Base-by-base conservation (phyloP, 2,329 filamentous ascomycete genomes). In the Diaporthe longicolla region DNA sequence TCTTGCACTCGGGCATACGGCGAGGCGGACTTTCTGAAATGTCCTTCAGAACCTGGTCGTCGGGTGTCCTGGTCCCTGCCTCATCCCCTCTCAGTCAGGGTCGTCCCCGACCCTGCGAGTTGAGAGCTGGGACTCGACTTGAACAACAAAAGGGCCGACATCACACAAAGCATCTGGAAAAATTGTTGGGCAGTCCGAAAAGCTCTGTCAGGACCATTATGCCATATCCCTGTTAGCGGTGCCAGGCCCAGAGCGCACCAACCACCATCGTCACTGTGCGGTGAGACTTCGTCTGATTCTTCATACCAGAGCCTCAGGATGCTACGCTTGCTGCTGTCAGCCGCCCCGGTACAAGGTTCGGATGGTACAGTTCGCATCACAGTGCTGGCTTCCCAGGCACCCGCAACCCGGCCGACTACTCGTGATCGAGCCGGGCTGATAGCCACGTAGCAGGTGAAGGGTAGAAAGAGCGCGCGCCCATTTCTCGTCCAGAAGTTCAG, bases 311-410 rank as follows among this genome's bases (percentile, higher is more conserved):
- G 63, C 63, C 63, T 37, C 63, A 68, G 45, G 63, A 68, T 68
- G 63, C 63, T 68, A 68, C 63, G 32, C 63, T 68, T 68, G 32
- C 63, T 68, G 63, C 63, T 68, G 63, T 54, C 63, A 68, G 48
- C 63, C 63, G 63, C 63, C 45, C 35, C 32, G 54, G 63, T 54
- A 68, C 63, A 54, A 68, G 45, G 63, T 68, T 68, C 63, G 45
- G 63, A 71, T 52, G 55, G 55, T 32, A 52, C 55, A 50, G 8
- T 52, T 52, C 55, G 43, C 54, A 71, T 61, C 29, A 50, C 57
- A 26, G 24, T 50, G 40, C 43, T 71, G 55, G 45, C 55, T 71
- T 21, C 48, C 55, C 32, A 43, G n/a, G 24, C n/a, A 61, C 24
- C 48, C 32, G 29, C 57, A 29, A 55, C 55, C 37, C 65, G 52